Evolutionary conservation across 805 yeast genomes (phyloP).

Genomic region (Candida wancherniae): DNA sequence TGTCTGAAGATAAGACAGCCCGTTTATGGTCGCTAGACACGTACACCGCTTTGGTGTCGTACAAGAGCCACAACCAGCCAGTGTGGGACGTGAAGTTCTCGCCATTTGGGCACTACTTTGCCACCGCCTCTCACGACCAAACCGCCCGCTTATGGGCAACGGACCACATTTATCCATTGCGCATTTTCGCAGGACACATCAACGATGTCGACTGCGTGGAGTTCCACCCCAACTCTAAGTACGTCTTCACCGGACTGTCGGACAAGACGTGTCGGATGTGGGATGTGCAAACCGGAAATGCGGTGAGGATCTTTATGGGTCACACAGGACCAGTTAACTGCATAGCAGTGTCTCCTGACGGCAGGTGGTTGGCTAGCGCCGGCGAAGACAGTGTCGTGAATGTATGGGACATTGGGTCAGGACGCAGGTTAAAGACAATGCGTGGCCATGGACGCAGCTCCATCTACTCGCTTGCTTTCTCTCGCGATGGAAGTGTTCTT

Average conservation of each 20-base stretch:
- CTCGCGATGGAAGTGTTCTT: slow-evolving; percentile 81
- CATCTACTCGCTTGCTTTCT: slow-evolving; percentile 78
- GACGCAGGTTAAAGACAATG: slow-evolving; percentile 84
- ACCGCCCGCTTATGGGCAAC: slow-evolving; percentile 98
- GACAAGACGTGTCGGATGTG: slow-evolving; percentile 98
- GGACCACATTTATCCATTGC: slow-evolving; percentile 92
- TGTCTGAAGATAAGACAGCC: slow-evolving; percentile 89
- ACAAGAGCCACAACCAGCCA: slow-evolving; percentile 94
- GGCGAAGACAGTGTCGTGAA: slow-evolving; percentile 88
- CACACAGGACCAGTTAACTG: slow-evolving; percentile 86
- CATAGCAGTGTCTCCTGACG: slow-evolving; percentile 91
- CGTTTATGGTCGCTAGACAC: slow-evolving; percentile 94
- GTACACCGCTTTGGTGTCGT: slow-evolving; percentile 81
- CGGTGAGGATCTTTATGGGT: slow-evolving; percentile 89
- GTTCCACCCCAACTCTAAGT: slow-evolving; percentile 95
- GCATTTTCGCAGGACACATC: slow-evolving; percentile 96
- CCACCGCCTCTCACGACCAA: slow-evolving; percentile 97
- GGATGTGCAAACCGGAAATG: slow-evolving; percentile 86
- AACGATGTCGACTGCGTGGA: slow-evolving; percentile 93
- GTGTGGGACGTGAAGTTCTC: slow-evolving; percentile 96
- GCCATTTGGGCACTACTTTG: slow-evolving; percentile 95
- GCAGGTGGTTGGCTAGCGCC: slow-evolving; percentile 92
- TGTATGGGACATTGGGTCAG: slow-evolving; percentile 93
- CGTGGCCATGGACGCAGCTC: slow-evolving; percentile 90
- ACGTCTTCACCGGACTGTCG: slow-evolving; percentile 89